phyloP scores from a whole-genome alignment of 1,139 yeast genomes.

The Groenewaldozyma auringiensis region DNA sequence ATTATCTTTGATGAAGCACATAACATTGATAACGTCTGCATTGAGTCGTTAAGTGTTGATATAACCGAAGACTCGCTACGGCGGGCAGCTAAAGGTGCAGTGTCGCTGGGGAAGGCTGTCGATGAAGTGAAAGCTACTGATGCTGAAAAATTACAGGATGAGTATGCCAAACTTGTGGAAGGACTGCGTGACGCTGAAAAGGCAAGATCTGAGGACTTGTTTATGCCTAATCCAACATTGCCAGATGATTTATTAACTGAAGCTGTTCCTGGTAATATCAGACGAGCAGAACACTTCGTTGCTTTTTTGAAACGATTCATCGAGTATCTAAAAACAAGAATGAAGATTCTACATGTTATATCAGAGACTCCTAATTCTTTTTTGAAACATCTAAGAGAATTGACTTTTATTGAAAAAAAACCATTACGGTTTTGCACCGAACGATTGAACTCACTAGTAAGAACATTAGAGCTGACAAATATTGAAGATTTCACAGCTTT shows the following conservation, averaged over 20 bases:
- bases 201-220: slow-evolving; percentile 67
- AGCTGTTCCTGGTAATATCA: slow-evolving; percentile 93
- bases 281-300: slow-evolving; percentile 94
- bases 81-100: slow-evolving; percentile 77
- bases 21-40: slow-evolving; percentile 96
- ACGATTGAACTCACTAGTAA: slow-evolving; percentile 73
- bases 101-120: slow-evolving; percentile 61
- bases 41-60: slow-evolving; percentile 87
- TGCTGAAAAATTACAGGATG: slow-evolving; percentile 75
- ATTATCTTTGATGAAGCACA: slow-evolving; percentile 98
- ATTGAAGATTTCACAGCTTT: slow-evolving; percentile 89
- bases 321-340: slow-evolving; percentile 90
- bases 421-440: slow-evolving; percentile 91
- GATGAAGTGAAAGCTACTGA: slow-evolving; percentile 79
- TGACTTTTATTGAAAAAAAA: slow-evolving; percentile 85
- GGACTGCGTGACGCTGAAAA: slow-evolving; percentile 77
- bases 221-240: slow-evolving; percentile 81
- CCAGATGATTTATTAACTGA: slow-evolving; percentile 81
- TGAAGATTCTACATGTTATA: slow-evolving; percentile 94
- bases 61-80: slow-evolving; percentile 74
- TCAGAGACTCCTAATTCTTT: slow-evolving; percentile 95
- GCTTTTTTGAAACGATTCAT: slow-evolving; percentile 87
- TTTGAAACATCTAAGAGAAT: slow-evolving; percentile 81
- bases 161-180: slow-evolving; percentile 82
- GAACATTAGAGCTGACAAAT: slow-evolving; percentile 80